Percentiles rank a stretch among this genome's conserved stretches.
Conservation (phyloP, 2,329 filamentous ascomycete genomes). For the Epichloe aotearoae region DNA sequence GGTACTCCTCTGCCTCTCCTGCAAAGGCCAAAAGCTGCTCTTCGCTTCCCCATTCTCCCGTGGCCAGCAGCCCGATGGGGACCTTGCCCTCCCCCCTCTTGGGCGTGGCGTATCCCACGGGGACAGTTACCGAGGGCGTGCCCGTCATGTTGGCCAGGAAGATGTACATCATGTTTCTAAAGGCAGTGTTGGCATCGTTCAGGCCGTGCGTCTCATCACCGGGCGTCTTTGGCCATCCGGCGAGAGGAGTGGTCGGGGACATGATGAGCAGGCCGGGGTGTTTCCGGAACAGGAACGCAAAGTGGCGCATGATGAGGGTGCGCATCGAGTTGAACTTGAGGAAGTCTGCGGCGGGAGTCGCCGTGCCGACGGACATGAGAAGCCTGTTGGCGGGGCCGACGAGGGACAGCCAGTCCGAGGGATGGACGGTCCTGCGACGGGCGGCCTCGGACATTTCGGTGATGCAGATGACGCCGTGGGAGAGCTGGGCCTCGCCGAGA, state of each 20-base stretch:
- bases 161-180: conserved; percentile 75
- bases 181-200: conserved; percentile 56
- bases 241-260: conserved; percentile 62
- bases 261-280: conserved; percentile 68
- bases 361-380: conserved; percentile 49
- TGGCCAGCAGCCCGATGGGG: conserved; percentile 48
- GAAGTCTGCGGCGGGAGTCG: conserved; percentile 56
- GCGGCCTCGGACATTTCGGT: conserved; percentile 47
- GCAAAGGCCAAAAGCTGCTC: conserved; percentile 50
- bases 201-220: conserved; percentile 57
- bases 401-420: conserved; percentile 35
- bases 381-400: conserved; percentile 58
- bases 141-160: conserved; percentile 77
- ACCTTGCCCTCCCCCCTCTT: conserved; percentile 42
- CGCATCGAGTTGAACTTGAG: conserved; percentile 62
- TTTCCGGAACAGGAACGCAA: conserved; percentile 54
- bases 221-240: conserved; percentile 54
- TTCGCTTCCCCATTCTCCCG: conserved; percentile 54
- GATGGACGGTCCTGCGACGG: conserved; percentile 28
- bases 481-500: conserved; percentile 57
- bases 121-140: conserved; percentile 60
- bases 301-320: conserved; percentile 63
- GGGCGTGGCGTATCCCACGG: conserved; percentile 57
- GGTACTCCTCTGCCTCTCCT: conserved; percentile 39
- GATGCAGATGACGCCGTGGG: conserved; percentile 68